These are phyloP conservation scores for Epichloe gansuensis DNA, from an alignment of 2,329 filamentous ascomycete species.

Conservation along the genomic window DNA sequence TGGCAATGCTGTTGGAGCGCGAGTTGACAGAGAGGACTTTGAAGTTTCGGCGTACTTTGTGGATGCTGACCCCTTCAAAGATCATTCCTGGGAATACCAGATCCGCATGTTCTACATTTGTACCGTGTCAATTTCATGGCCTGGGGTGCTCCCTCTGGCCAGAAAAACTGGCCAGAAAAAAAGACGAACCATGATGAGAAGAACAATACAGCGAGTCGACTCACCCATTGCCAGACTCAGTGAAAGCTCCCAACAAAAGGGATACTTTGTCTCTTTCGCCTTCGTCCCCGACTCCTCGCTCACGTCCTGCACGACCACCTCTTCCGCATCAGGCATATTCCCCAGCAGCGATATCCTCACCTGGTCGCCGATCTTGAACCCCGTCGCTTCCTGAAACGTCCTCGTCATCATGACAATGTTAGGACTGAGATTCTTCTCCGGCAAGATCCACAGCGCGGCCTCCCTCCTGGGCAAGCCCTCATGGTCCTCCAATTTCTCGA, in stretches of 20 bases:
- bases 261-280: slow-evolving; percentile 16
- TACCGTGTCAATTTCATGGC: neutral
- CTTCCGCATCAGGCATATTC: slow-evolving; percentile 39
- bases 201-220: slow-evolving; percentile 2
- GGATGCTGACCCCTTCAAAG: slow-evolving; percentile 44
- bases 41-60: slow-evolving; percentile 32
- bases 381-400: slow-evolving; percentile 57
- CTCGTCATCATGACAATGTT: slow-evolving; percentile 62
- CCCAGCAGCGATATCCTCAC: slow-evolving; percentile 45
- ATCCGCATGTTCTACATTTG: slow-evolving; percentile 43
- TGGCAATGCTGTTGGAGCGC: slow-evolving; percentile 29
- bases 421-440: slow-evolving; percentile 49
- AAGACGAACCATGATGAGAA: neutral
- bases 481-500: slow-evolving; percentile 21
- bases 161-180: neutral
- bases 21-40: slow-evolving; percentile 43
- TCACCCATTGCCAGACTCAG: slow-evolving; percentile 22
- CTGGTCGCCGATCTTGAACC: slow-evolving; percentile 58
- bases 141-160: too few relatives aligned
- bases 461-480: slow-evolving; percentile 21
- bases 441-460: slow-evolving; percentile 36
- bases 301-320: slow-evolving; percentile 48
- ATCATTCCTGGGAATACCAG: slow-evolving; percentile 56
- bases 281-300: slow-evolving; percentile 25
- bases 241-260: slow-evolving; percentile 23